A percentile compares a stretch with the other conserved stretches of the same genome.
Conservation (phyloP, 2,329 filamentous ascomycete genomes). For the Cercospora brassicicola region DNA sequence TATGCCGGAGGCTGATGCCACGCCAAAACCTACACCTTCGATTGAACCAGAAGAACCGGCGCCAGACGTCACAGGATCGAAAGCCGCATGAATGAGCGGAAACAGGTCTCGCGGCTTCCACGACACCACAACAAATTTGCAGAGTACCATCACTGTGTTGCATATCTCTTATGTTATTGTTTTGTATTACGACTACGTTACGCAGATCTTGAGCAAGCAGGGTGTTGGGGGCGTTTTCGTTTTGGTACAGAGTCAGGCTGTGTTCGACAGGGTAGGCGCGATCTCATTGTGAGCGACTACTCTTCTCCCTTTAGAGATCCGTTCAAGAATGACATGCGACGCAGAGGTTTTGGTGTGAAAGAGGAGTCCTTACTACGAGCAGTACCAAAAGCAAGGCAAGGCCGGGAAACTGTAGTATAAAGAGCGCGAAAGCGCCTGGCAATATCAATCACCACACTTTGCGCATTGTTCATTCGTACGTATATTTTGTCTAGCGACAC, state of each 20-base stretch:
- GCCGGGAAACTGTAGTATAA: neutral
- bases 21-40: slow-evolving; percentile 40
- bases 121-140: slow-evolving; percentile 9
- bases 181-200: slow-evolving; percentile 21
- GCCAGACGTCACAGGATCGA: slow-evolving; percentile 41
- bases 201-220: slow-evolving; percentile 29
- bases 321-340: neutral
- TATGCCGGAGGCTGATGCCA: slow-evolving; percentile 41
- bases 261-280: neutral
- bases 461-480: neutral
- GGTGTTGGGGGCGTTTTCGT: slow-evolving; percentile 34
- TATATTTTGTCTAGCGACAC: neutral
- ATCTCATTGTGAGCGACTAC: neutral
- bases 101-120: slow-evolving; percentile 3
- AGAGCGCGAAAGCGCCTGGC: neutral
- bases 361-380: neutral
- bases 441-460: neutral
- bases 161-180: slow-evolving; percentile 17
- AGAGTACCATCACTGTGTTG: neutral
- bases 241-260: neutral
- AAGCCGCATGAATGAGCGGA: slow-evolving; percentile 24
- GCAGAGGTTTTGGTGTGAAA: neutral
- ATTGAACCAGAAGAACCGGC: slow-evolving; percentile 42
- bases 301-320: neutral
- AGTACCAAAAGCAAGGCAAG: neutral